Evolutionary conservation across 2,329 filamentous ascomycete genomes (phyloP).

Genomic region (Aspergillus glaucus): DNA sequence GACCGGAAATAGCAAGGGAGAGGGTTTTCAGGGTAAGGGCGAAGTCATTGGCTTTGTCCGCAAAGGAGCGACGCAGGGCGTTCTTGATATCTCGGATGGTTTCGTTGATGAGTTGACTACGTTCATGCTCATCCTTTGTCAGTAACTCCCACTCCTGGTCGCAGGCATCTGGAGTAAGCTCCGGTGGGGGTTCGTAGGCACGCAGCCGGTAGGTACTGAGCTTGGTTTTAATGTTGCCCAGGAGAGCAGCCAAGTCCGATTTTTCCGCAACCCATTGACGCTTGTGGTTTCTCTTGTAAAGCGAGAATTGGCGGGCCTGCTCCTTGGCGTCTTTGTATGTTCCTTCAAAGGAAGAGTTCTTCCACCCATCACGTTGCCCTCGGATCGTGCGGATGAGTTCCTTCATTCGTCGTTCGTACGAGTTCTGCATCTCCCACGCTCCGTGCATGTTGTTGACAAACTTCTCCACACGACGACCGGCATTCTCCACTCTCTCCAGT

Average conservation of each 20-base stretch:
- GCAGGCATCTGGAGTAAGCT: constrained; percentile 73
- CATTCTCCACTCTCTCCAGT: constrained; percentile 98
- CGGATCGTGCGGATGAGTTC: constrained; percentile 70
- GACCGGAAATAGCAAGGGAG: constrained; percentile 88
- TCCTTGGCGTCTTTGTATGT: constrained; percentile 89
- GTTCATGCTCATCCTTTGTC: constrained; percentile 75
- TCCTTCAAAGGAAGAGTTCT: constrained; percentile 74
- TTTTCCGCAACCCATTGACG: constrained; percentile 96
- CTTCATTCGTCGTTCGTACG: constrained; percentile 85
- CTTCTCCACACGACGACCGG: constrained; percentile 91
- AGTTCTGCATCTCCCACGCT: constrained; percentile 98
- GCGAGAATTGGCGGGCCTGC: constrained; percentile 72
- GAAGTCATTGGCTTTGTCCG: constrained; percentile 97
- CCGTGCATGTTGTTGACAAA: constrained; percentile 99
- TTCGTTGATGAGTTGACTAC: constrained; percentile 93
- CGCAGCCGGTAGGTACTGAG: constrained; percentile 87
- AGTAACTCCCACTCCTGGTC: constrained; percentile 76
- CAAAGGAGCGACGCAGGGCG: constrained; percentile 81
- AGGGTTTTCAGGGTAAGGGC: constrained; percentile 91
- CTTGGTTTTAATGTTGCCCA: constrained; percentile 99
- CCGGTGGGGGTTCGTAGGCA: constrained; percentile 81
- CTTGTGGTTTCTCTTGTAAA: constrained; percentile 89
- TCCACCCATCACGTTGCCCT: constrained; percentile 69
- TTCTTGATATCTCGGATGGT: constrained; percentile 99
- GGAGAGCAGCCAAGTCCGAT: constrained; percentile 82